Percentiles rank a stretch among this genome's conserved stretches.
phyloP scores from a whole-genome alignment of 179 eudicot species.

The Beta macrorhiza region DNA sequence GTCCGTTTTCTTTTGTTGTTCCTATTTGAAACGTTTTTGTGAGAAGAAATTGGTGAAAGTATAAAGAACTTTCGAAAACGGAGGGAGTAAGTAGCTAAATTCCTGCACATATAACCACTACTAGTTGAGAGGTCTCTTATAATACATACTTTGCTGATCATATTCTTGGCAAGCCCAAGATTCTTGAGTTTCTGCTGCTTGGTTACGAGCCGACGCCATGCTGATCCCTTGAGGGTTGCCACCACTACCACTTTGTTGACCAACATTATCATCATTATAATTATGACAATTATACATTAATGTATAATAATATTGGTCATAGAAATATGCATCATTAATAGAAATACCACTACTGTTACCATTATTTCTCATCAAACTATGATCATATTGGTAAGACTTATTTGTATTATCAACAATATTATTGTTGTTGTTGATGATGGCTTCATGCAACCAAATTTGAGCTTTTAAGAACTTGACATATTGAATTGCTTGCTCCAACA shows the following conservation, averaged over 20 bases:
- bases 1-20: too few species aligned
- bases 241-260: not conserved
- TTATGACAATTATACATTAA: conserved; percentile 8
- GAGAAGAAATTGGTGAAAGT: too few species aligned
- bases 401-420: not conserved
- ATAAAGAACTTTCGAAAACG: too few species aligned
- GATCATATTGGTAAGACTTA: not conserved
- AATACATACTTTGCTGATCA: conserved; percentile 1
- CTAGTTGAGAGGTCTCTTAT: not conserved
- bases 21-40: too few species aligned
- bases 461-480: conserved; percentile 74
- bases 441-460: conserved; percentile 60
- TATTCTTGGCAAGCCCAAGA: not conserved
- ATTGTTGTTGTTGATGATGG: conserved; percentile 24
- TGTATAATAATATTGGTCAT: conserved; percentile 13
- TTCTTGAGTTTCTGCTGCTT: not conserved
- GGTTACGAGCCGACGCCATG: not conserved
- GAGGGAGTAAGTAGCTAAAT: not conserved
- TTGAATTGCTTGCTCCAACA: conserved; percentile 77
- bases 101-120: not conserved
- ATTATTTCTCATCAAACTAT: not conserved
- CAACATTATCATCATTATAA: not conserved
- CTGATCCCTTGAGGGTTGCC: not conserved
- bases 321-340: not conserved
- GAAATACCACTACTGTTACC: not conserved